Base-by-base conservation (phyloP, 2,329 filamentous ascomycete species). In the Pleoardoris graminearum region DNA sequence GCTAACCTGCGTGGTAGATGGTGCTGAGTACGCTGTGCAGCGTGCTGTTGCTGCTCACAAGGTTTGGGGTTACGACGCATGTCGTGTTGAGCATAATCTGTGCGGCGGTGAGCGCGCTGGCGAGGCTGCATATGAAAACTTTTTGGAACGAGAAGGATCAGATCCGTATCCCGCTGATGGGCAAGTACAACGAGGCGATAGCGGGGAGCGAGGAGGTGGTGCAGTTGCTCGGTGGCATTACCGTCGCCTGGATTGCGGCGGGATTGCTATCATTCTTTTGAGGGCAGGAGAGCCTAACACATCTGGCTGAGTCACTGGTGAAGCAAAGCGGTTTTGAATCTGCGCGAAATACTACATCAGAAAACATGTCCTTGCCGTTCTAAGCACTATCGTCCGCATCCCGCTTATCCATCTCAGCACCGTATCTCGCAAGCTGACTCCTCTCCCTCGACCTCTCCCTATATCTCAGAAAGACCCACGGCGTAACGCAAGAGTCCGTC, bases 111-210 rank as follows among this genome's bases (percentile, higher is more conserved):
- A 46, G 55, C 1, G 11, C 58, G 1, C 53, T 66, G 21, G 45
- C 56, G 2, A 53, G 64, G 12, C 44, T 38, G 0, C 67, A 74
- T 47, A 70, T 73, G 59, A 58, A 59, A 3, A 53, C 47, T 0
- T 73, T 72, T 51, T 74, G 71, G 72, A 67, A 69, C 42, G 62
- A 65, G 12, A 58, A 53, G 36, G 61, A 57, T 0, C 72, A 73
- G 45, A 61, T 62, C 3, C 63, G 64, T 22, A 57, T 75, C 1
- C 73, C 73, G 14, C 68, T 75, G 42, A 59, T 73, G 1, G 53
- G 68, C 36, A 64, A 67, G 8, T 75, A 69, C 55, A 75, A 75
- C 48, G 65, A 72, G 38, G 72, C 73, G 2, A 62, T 75, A 10
- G 43, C 57, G 6, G 70, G 70, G 1, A 70, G 67, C 11, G 65